phyloP scores from a whole-genome alignment of 768 basidiomycete species.

The Trametes gibbosa region DNA sequence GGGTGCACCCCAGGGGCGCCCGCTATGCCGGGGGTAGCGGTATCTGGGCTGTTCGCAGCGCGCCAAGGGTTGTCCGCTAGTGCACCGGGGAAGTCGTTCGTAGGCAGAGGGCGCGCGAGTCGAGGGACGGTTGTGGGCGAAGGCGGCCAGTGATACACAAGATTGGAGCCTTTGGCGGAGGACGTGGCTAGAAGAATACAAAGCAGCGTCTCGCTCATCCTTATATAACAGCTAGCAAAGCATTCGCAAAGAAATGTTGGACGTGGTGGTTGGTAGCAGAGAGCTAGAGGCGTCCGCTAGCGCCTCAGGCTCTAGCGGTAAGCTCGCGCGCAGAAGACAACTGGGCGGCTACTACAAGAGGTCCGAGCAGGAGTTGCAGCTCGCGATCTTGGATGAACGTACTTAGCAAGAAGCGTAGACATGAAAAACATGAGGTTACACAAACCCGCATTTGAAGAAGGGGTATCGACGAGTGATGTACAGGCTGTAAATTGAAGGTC shows the following conservation, averaged over 20 bases:
- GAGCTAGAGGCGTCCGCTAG: no score
- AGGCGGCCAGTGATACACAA: conserved; percentile 87
- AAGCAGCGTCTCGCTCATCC: conserved; percentile 78
- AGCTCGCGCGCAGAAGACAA: no score
- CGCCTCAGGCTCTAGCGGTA: no score
- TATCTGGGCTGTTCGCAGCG: conserved; percentile 52
- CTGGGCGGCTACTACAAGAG: no score
- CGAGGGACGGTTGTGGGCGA: conserved; percentile 60
- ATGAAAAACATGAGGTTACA: no score
- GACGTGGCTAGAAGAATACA: conserved; percentile 82
- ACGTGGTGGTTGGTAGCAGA: not conserved
- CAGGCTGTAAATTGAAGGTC: no score
- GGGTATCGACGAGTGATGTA: no score
- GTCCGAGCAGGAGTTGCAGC: no score
- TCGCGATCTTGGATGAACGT: no score
- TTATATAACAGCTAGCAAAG: not conserved
- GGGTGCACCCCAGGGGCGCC: conserved; percentile 18
- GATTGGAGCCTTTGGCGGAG: conserved; percentile 73
- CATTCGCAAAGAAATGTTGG: no score
- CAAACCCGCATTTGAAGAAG: no score
- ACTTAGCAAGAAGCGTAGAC: no score
- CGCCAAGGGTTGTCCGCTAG: conserved; percentile 75
- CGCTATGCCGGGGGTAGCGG: conserved; percentile 5
- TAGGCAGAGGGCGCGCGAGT: conserved; percentile 67
- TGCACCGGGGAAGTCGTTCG: conserved; percentile 40